Evolutionary conservation across 139 green algal species (phyloP), one percentile per base, ranked within the genome.

Genomic region (Chlorokybus atmophyticus): DNA sequence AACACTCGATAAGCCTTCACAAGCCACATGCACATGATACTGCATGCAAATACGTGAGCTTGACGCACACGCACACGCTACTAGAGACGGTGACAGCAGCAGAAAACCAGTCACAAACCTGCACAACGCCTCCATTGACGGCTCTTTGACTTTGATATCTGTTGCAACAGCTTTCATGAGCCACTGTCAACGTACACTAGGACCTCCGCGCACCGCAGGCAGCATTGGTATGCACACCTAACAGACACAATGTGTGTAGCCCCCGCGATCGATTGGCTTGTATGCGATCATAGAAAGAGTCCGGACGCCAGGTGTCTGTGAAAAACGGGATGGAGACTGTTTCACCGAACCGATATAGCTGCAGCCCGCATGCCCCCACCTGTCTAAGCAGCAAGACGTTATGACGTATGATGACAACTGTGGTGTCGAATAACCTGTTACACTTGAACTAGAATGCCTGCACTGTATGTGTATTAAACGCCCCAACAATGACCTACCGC

Each of bases 311-410:
- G 0, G 71, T 93, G 8, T 93, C 80, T 2, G 89, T 97, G 79
- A 98, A 98, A 76, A 98, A 98, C 0, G 90, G 81, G 10, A 98
- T 87, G 23, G 83, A 94, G 0, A 98, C 52, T 0, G 83, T 75
- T 80, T 97, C 88, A 1, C 91, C 91, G 60, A 86, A 98, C 7
- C 82, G 64, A 67, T 98, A 98, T 39, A 98, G 84, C 74, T 93
- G 83, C 65, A 98, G 73, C 1, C 90, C 90, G 48, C 77, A 90
- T 0, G 80, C 85, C 2, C 86, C 90, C 3, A n/a, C n/a, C n/a
- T n/a, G n/a, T n/a, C n/a, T n/a, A n/a, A n/a, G n/a, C n/a, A n/a
- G n/a, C n/a, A n/a, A n/a, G n/a, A n/a, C 39, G 39, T n/a, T n/a
- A n/a, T 47, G 17, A 47, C 17, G 39, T 19, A 47, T 19, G 19